Conservation (phyloP, 345 rosid genomes). For the Excoecaria cochinchinensis region DNA sequence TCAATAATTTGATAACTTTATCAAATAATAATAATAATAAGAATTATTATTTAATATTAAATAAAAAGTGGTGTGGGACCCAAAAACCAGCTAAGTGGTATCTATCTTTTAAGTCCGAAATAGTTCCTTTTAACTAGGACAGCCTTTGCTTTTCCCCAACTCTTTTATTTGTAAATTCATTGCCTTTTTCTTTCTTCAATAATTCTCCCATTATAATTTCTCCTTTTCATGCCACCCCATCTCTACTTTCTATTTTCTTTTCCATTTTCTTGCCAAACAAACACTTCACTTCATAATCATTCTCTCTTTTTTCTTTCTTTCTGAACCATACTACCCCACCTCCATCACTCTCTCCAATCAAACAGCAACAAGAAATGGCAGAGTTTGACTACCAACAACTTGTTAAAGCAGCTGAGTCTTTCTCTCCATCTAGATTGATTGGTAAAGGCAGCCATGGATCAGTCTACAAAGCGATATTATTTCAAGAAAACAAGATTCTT, state of each 20-base stretch:
- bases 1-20: too few relatives aligned
- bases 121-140: constrained; percentile 24
- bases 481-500: constrained; percentile 30
- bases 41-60: background rate
- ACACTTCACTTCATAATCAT: background rate
- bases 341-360: background rate
- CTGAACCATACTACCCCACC: background rate
- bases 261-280: constrained; percentile 11
- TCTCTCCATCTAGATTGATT: constrained; percentile 54
- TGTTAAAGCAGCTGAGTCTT: constrained; percentile 47
- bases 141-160: constrained; percentile 1
- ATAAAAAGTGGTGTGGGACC: constrained; percentile 21
- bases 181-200: constrained; percentile 44
- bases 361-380: constrained; percentile 12
- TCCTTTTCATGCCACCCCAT: constrained; percentile 25
- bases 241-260: constrained; percentile 37
- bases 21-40: too few relatives aligned
- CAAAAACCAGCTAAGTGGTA: constrained; percentile 16
- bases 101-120: constrained; percentile 17
- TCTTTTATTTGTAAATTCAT: constrained; percentile 7
- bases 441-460: constrained; percentile 88
- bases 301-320: background rate
- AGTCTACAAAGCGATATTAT: constrained; percentile 47
- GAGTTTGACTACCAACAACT: constrained; percentile 55
- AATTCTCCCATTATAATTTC: constrained; percentile 29